Base-by-base conservation (phyloP, 495 filamentous ascomycete species). In the Aspergillus nidulans region DNA sequence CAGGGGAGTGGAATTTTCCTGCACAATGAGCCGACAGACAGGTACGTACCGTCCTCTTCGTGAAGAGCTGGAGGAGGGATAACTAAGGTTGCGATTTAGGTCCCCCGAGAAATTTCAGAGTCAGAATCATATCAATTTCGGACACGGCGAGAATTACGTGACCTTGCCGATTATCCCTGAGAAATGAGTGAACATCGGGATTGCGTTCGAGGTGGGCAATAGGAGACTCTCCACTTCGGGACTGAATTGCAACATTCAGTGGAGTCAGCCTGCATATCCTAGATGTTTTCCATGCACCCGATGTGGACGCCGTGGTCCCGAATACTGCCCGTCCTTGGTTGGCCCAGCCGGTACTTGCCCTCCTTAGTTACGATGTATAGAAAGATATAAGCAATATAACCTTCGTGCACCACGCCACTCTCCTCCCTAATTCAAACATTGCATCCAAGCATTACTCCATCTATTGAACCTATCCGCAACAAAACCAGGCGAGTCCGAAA, bases 1-100 rank as follows among this genome's bases (percentile, higher is more conserved):
- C 81, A 85, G 52, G 84, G 83, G 1, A 69, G 65, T 39, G 82
- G 82, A 0, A 73, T 83, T 24, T 87, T 85, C 61, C 60, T 64
- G 56, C 84, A 85, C 60, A 74, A 79, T 58, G 70, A 75, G 24
- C 62, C 69, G 12, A 52, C 65, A 46, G 77, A 82, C 55, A 65
- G 77, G 67, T 70, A 66, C 23, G 66, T 64, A 34, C 24, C 12
- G 12, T 36, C 5, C 12, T 9, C 18, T 4, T 15, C 16, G 18
- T 47, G 49, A 13, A 30, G 45, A 34, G 2, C 9, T 12, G 30
- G 30, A n/a, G n/a, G n/a, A 4, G 15, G 24, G 20, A 25, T 44
- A 50, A 48, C 21, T 32, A 34, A 48, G 8, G 19, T n/a, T n/a
- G n/a, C n/a, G n/a, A n/a, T n/a, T n/a, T 23, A 77, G 75, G 23